Base-by-base conservation (phyloP, 768 basidiomycete species). In the Lentinula sp. region DNA sequence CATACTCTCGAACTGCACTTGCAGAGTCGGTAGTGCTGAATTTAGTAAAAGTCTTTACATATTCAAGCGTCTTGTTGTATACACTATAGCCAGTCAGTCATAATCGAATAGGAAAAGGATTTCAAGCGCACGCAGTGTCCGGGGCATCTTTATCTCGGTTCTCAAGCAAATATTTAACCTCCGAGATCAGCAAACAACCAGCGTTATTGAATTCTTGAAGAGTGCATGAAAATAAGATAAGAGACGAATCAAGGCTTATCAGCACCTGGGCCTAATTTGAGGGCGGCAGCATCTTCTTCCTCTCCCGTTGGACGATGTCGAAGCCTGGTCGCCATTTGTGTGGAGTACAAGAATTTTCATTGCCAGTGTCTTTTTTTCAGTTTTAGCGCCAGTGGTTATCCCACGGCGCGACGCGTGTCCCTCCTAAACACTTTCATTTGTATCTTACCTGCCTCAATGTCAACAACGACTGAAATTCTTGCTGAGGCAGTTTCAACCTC, bases 21-120 rank as follows among this genome's bases (percentile, higher is more conserved):
- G 91, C 90, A 51, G 87, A 88, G 68, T 90, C 92, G 21, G 87
- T 89, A 48, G 88, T 91, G 66, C 86, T 90, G 75, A 95, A 95
- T 75, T 94, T 91, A 11, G 92, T 84, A 70, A 96, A 95, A 7
- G 87, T 91, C 71, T 90, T 89, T 64, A 95, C 93, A 68, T 95
- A 95, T 67, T 94, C 92, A 45, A 91, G 76, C 0, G 94, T 94
- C 72, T 95, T 95, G 73, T 93, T 94, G 73, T 93, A 96, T 11
- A 96, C 93, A 32, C 93, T 95, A 65, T 57, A 23, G 21, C 0
- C 31, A 32, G 39, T 56, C 56, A 59, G 53, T 13, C 18, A 23
- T 10, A 16, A 48, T 28, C n/a, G 13, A 11, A 4, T 21, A 21
- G 49, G 34, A 32, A 62, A 39, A 42, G 16, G 2, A 21, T 11